Base-by-base conservation (phyloP, 208 protist species). In the Crithidia acanthocephali region DNA sequence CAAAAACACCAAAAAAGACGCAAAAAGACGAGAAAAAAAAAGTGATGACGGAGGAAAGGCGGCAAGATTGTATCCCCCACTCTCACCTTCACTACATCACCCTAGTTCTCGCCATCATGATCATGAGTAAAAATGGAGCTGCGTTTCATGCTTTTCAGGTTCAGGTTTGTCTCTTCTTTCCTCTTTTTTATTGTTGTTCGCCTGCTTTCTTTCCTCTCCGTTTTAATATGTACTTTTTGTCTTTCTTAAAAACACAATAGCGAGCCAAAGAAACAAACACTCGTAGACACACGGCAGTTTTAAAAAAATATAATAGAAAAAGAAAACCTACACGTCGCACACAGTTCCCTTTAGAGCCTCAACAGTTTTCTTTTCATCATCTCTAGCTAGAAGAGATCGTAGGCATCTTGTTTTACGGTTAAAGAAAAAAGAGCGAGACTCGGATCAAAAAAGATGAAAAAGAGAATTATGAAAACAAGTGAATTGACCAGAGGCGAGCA, bases 251-350 rank as follows among this genome's bases (percentile, higher is more conserved):
- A 57, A 37, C 28, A 57, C 52, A 37, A 23, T n/a, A 16, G 27
- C 2, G 35, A 6, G 32, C 33, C 23, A 59, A 28, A 30, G 16
- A 47, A 27, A 59, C 15, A 44, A 0, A 64, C 10, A 32, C 23
- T 30, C 9, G 30, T 9, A 66, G 28, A 66, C 58, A 68, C 53
- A 32, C n/a, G n/a, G 28, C 28, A 52, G 2, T n/a, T n/a, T n/a
- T 23, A 30, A 68, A 52, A 22, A 30, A 68, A 53, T n/a, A 28
- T 44, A 75, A 68, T 6, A 73, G 56, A 45, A 72, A 60, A 50
- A 60, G 33, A 72, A 68, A 77, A 82, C 40, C 66, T 30, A 53
- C 22, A 30, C 48, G 48, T 13, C 23, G 23, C 25, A 53, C 13
- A 25, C 6, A 30, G 2, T 13, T 48, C 18, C 44, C 44, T n/a